Conservation (phyloP, 2,329 filamentous ascomycete species). For the Monosporascus cannonballus region DNA sequence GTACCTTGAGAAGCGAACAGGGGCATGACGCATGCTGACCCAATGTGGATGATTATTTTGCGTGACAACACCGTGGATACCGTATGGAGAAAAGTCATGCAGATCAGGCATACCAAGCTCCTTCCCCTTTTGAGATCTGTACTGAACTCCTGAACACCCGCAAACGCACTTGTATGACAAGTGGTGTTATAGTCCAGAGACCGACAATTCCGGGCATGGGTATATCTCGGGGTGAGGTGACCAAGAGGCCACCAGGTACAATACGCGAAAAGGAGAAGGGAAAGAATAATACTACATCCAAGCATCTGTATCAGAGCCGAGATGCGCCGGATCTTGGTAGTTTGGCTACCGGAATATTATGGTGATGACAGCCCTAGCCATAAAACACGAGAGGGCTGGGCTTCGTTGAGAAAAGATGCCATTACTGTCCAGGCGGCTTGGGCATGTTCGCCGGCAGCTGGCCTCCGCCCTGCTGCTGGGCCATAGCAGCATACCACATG, state of each 20-base stretch:
- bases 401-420: neutral
- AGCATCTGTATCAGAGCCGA: neutral
- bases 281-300: neutral
- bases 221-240: neutral
- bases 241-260: neutral
- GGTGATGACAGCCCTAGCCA: neutral
- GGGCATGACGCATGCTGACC: too few relatives aligned
- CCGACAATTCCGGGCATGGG: neutral
- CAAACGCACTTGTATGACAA: neutral
- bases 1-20: too few relatives aligned
- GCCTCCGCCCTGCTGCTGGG: conserved; percentile 39
- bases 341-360: neutral
- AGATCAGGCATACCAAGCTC: neutral
- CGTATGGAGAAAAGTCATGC: neutral
- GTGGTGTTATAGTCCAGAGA: neutral
- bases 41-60: too few relatives aligned
- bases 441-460: conserved; percentile 28
- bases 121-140: neutral
- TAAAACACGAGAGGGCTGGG: neutral
- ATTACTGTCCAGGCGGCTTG: conserved; percentile 33
- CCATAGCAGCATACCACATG: conserved; percentile 71
- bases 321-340: neutral
- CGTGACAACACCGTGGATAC: neutral
- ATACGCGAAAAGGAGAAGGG: neutral
- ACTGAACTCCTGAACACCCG: neutral